phyloP scores from a whole-genome alignment of 108 stramenopile genomes.

The Cyclotella choctawhatcheeana region DNA sequence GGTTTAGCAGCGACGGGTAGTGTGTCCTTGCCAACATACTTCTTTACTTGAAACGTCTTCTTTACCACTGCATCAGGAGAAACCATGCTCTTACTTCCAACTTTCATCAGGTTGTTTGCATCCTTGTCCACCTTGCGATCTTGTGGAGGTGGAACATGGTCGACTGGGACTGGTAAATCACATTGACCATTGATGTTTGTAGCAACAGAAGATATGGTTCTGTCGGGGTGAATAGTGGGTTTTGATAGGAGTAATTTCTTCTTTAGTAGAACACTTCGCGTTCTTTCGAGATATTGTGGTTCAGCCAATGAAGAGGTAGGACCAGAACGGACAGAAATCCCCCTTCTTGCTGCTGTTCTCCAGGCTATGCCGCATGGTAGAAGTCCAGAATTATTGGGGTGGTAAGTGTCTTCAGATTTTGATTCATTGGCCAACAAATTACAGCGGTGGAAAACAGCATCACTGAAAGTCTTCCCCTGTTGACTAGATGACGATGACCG shows the following conservation, averaged over 20 bases:
- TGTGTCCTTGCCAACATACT: neutral
- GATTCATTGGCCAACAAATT: constrained; percentile 26
- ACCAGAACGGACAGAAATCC: constrained; percentile 36
- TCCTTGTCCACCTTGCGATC: neutral
- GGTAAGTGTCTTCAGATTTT: constrained; percentile 2
- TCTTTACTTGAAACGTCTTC: neutral
- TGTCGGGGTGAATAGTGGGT: neutral
- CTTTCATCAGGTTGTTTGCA: too few species aligned
- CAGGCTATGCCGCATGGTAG: constrained; percentile 71
- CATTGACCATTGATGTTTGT: neutral
- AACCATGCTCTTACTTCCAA: too few species aligned
- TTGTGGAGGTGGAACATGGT: neutral
- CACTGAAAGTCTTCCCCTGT: constrained; percentile 60
- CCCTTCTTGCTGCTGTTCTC: constrained; percentile 62
- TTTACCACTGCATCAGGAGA: neutral
- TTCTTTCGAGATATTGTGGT: constrained; percentile 15
- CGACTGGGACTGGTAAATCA: neutral
- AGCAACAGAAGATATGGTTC: neutral
- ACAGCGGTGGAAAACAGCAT: constrained; percentile 56
- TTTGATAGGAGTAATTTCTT: neutral
- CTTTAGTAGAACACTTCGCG: neutral
- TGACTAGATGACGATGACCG: constrained; percentile 34
- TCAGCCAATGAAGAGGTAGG: constrained; percentile 4
- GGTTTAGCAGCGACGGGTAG: neutral
- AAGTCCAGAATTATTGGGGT: constrained; percentile 8